Percentiles rank a stretch among this genome's conserved stretches.
These are phyloP conservation scores for Aspergillus kassunensis DNA, from an alignment of 495 filamentous ascomycete species.

Conservation along the genomic window DNA sequence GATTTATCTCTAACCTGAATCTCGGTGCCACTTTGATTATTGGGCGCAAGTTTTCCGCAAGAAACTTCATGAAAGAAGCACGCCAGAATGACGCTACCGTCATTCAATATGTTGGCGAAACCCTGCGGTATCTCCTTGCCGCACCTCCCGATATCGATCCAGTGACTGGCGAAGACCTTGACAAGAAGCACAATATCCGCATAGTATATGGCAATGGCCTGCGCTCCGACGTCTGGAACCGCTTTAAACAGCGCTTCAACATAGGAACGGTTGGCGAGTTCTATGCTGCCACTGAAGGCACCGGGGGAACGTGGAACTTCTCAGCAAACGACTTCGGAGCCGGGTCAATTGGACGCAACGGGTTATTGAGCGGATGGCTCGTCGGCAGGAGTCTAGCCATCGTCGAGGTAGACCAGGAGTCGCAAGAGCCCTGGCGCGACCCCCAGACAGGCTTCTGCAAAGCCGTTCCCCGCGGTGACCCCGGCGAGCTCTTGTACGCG, in stretches of 20 bases:
- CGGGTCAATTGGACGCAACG: constrained; percentile 80
- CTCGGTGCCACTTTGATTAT: constrained; percentile 63
- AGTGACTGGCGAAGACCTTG: constrained; percentile 64
- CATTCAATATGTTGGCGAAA: constrained; percentile 96
- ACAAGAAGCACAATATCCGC: constrained; percentile 71
- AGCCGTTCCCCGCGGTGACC: constrained; percentile 53
- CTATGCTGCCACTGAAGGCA: constrained; percentile 84
- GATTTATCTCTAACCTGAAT: constrained; percentile 56
- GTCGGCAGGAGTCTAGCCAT: constrained; percentile 50
- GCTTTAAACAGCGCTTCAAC: constrained; percentile 82
- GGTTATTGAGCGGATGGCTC: constrained; percentile 54
- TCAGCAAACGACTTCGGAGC: constrained; percentile 69
- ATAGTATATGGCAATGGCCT: constrained; percentile 91
- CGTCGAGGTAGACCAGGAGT: constrained; percentile 69
- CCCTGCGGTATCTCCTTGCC: constrained; percentile 81
- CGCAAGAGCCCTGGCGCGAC: constrained; percentile 66
- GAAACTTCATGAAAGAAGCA: constrained; percentile 78
- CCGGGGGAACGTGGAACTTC: constrained; percentile 67
- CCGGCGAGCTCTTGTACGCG: constrained; percentile 76
- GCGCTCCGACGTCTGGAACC: constrained; percentile 86
- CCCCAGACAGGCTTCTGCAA: constrained; percentile 70
- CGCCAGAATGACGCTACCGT: constrained; percentile 68
- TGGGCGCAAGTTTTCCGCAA: constrained; percentile 76
- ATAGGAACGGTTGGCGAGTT: constrained; percentile 82
- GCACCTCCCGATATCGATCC: constrained; percentile 62